phyloP scores from a whole-genome alignment of 257 asterid species.

The Rehmannia glutinosa region DNA sequence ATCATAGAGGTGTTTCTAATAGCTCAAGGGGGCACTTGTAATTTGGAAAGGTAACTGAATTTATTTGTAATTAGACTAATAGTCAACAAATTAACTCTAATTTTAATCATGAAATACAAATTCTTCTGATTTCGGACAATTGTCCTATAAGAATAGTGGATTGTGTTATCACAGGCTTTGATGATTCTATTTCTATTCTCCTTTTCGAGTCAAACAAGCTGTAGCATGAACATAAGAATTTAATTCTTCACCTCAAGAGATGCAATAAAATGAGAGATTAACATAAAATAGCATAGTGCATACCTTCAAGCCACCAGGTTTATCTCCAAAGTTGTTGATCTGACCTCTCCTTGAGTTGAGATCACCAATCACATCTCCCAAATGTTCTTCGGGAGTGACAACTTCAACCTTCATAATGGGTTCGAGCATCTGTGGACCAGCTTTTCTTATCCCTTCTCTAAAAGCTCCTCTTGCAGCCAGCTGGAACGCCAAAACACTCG shows the following conservation, averaged over 20 bases:
- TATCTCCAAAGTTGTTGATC: conserved; percentile 86
- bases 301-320: conserved; percentile 99
- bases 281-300: not conserved
- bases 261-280: not conserved
- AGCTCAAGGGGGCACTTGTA: not conserved
- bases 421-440: conserved; percentile 88
- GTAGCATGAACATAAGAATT: not conserved
- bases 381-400: conserved; percentile 94
- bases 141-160: not conserved
- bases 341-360: conserved; percentile 96
- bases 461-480: conserved; percentile 96
- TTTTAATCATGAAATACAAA: not conserved
- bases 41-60: not conserved
- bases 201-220: not conserved
- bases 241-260: not conserved
- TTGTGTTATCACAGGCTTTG: not conserved
- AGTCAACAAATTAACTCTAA: not conserved
- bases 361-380: conserved; percentile 97
- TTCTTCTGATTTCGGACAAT: not conserved
- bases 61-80: not conserved
- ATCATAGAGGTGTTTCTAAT: too few relatives aligned
- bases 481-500: conserved; percentile 97
- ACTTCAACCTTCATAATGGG: conserved; percentile 95
- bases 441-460: conserved; percentile 89
- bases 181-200: not conserved